Evolutionary conservation across 1,284 basidiomycete genomes (phyloP).

Genomic region (Rhodotorula sp.): DNA sequence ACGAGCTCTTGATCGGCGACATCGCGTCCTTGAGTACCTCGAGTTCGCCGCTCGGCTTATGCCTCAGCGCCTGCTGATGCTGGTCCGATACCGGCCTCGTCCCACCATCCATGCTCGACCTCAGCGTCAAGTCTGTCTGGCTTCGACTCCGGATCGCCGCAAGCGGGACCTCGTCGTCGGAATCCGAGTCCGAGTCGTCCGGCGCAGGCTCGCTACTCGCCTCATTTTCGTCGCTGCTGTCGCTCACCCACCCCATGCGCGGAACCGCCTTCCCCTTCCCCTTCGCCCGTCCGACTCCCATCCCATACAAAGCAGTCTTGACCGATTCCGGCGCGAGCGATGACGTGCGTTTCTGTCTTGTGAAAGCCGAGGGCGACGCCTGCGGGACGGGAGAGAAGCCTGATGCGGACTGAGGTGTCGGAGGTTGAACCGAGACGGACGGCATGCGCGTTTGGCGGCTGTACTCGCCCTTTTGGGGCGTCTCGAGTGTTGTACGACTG

Average conservation of each 20-base stretch:
- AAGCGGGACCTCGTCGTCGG: constrained; percentile 34
- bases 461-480: no score
- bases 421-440: constrained; percentile 21
- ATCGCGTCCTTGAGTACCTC: constrained; percentile 16
- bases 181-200: constrained; percentile 5
- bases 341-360: constrained; percentile 2
- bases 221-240: constrained; percentile 33
- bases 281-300: constrained; percentile 13
- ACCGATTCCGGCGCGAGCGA: constrained; percentile 20
- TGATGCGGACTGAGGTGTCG: constrained; percentile 22
- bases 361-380: not conserved
- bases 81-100: not conserved
- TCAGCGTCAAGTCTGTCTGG: constrained; percentile 21
- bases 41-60: constrained; percentile 11
- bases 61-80: not conserved
- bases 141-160: constrained; percentile 26
- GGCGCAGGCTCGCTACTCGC: no score
- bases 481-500: not conserved
- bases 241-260: constrained; percentile 19
- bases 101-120: not conserved
- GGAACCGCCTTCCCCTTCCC: constrained; percentile 5
- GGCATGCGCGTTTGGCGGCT: not conserved
- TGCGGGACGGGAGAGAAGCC: constrained; percentile 1
- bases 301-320: constrained; percentile 9
- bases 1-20: constrained; percentile 9